Base-by-base conservation (phyloP, 2,329 filamentous ascomycete genomes). In the Talaromyces sp. region DNA sequence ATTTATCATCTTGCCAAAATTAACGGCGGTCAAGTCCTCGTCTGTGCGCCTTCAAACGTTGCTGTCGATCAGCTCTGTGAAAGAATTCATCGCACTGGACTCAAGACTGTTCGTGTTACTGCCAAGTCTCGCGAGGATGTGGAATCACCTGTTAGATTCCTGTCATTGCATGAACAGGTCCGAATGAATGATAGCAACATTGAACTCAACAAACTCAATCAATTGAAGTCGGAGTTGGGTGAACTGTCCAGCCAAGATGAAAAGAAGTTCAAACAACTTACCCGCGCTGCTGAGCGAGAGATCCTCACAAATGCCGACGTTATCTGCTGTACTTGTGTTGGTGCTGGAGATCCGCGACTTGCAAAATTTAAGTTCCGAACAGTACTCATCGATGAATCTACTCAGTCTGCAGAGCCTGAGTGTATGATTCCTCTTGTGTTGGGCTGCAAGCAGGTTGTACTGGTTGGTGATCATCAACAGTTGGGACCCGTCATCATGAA, bases 401-500 rank as follows among this genome's bases (percentile, higher is more conserved):
- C 94, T 1, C 94, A 99, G 70, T 97, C 94, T 15, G 94, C 94
- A 2, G 94, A 99, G 73, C 94, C 94, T 0, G 94, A 99, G 74
- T 99, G 94, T 74, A 96, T 99, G 91, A 99, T 99, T 66, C 94
- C 94, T 17, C 80, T 99, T 40, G 93, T 99, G 33, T 82, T 99
- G 21, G 94, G 94, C 53, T 99, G 94, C 80, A 99, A 99, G 78
- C 94, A 99, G 74, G 91, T 97, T 52, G 94, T 99, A n/a, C 83
- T 99, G 36, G 94, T 99, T 41, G 94, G 94, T 70, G 94, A 99
- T 70, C 94, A 99, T 75, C 95, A 97, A 75, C 94, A 99, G 73
- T 84, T 99, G 63, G 94, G 94, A 0, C 94, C 94, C 1, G 94
- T 99, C 67, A 97, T 99, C 71, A 99, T 99, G 93, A 99, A 99